Evolutionary conservation across 495 filamentous ascomycete species (phyloP).

Genomic region (Penicillium macrosclerotiorum): DNA sequence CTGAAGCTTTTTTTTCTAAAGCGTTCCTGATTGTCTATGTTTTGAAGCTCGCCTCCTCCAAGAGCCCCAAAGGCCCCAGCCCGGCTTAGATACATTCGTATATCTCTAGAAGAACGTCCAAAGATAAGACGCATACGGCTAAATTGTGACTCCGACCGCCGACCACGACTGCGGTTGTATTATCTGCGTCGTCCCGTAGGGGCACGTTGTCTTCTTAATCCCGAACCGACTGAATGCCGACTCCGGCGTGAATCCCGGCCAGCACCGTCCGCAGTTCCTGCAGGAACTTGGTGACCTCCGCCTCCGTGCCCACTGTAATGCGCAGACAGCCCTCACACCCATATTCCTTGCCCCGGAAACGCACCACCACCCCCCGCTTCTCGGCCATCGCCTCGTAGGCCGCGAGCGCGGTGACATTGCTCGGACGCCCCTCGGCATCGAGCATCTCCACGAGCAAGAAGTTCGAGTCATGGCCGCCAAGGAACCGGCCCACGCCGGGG

Average conservation of each 20-base stretch:
- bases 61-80: no score
- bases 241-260: conserved; percentile 37
- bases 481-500: conserved; percentile 73
- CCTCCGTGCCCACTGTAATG: conserved; percentile 88
- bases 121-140: not conserved
- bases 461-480: conserved; percentile 78
- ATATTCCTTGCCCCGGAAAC: conserved; percentile 88
- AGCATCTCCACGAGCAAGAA: conserved; percentile 89
- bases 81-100: no score
- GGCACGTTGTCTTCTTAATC: conserved; percentile 27
- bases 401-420: conserved; percentile 71
- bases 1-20: no score
- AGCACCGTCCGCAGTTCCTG: conserved; percentile 63
- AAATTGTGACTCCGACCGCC: not conserved
- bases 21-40: no score
- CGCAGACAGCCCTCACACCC: conserved; percentile 86
- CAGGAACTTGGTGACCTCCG: conserved; percentile 78
- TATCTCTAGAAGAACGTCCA: no score
- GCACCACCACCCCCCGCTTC: conserved; percentile 83
- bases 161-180: conserved; percentile 13
- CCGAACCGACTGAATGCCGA: conserved; percentile 24
- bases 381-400: conserved; percentile 85
- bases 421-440: conserved; percentile 64
- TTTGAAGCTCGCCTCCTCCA: no score
- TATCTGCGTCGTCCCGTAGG: conserved; percentile 33